Base-by-base conservation (phyloP, 495 filamentous ascomycete genomes). In the Penicillium canescens region DNA sequence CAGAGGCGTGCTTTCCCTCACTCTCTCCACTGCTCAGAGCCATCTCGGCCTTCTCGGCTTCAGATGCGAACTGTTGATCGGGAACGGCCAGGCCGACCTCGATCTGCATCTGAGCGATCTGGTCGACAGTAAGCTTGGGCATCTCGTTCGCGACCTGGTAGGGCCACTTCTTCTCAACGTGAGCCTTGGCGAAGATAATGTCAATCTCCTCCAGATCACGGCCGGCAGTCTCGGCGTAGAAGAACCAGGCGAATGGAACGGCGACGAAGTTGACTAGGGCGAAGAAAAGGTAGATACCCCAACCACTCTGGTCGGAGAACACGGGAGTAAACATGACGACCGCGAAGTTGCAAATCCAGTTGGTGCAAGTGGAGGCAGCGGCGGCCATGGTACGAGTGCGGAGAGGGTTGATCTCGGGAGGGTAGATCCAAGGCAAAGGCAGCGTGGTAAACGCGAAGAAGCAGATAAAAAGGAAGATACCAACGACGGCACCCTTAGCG, bases 131-230 rank as follows among this genome's bases (percentile, higher is more conserved):
- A 48, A 74, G 71, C 71, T 74, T 74, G 49, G 71, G 71, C 53
- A 74, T 14, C 28, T 66, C 42, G 7, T 65, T 40, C 10, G 69
- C 71, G 26, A 72, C 60, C 57, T 59, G 47, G 66, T 61, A 72
- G 20, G 69, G 54, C 67, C 67, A 70, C 54, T 70, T 73, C 50
- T 61, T 59, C 63, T 74, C 71, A 10, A 73, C 16, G 52, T 73
- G 67, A 39, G 69, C 70, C 67, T 73, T 75, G 55, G 72, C 71
- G 61, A 69, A 74, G 61, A 74, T 74, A 23, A 74, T 59, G 33
- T 92, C 89, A 43, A 91, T 85, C 64, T 91, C 88, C 60, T 92
- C 88, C 10, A 92, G 80, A 16, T 83, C 84, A 50, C 87, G 83
- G 18, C 76, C 68, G 12, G 81, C 80, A 3, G 86, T 89, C 68